Conservation (phyloP, 2,329 filamentous ascomycete species). For the Penicillium sp. region DNA sequence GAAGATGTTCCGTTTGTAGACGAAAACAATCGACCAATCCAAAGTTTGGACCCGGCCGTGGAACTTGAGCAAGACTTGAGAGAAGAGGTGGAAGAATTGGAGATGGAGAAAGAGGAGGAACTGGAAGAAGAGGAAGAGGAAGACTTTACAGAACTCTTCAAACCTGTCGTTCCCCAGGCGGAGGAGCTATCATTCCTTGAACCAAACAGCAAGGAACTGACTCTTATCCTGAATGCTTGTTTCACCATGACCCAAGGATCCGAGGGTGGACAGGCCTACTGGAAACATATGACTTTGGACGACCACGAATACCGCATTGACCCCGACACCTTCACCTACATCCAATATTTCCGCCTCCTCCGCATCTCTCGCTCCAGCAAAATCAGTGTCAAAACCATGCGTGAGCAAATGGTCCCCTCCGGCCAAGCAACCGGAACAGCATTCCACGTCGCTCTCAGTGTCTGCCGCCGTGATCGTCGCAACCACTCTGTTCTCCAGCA, state of each 20-base stretch:
- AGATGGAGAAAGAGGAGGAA: constrained; percentile 20
- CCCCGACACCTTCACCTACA: constrained; percentile 71
- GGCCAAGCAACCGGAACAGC: constrained; percentile 50
- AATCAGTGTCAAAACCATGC: constrained; percentile 59
- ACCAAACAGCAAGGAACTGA: constrained; percentile 60
- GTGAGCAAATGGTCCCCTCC: constrained; percentile 49
- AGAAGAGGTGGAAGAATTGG: constrained; percentile 7
- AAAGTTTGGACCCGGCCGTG: constrained; percentile 19
- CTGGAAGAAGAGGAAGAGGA: constrained; percentile 20
- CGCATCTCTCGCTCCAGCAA: constrained; percentile 64
- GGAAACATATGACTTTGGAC: constrained; percentile 64
- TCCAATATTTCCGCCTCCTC: constrained; percentile 65
- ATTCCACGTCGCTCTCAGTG: constrained; percentile 70
- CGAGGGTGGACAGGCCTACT: constrained; percentile 69
- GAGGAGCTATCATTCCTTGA: constrained; percentile 38
- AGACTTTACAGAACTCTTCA: constrained; percentile 38
- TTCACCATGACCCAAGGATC: constrained; percentile 56
- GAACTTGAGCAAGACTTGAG: constrained; percentile 10
- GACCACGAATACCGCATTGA: constrained; percentile 53
- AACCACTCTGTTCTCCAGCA: constrained; percentile 68
- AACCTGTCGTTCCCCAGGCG: constrained; percentile 25
- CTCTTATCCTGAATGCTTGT: constrained; percentile 66
- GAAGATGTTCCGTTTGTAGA: constrained; percentile 36
- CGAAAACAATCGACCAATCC: constrained; percentile 17
- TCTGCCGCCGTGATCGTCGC: constrained; percentile 72